phyloP scores from a whole-genome alignment of 495 filamentous ascomycete genomes.

The Penicillium cosmopolitanum region DNA sequence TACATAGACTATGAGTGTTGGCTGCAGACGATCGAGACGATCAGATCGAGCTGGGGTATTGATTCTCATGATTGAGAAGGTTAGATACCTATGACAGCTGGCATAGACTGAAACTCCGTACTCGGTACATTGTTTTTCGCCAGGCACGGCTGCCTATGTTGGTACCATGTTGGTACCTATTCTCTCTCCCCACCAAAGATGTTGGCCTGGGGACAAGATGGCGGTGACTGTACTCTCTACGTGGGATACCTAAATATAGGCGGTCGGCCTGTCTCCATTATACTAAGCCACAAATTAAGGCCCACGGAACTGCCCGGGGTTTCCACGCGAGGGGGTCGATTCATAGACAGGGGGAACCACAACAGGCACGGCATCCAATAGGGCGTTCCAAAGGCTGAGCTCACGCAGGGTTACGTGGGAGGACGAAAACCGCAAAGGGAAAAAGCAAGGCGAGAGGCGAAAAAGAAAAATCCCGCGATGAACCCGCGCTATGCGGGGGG shows the following conservation, averaged over 20 bases:
- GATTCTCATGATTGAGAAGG: neutral
- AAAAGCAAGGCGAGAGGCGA: slow-evolving; percentile 6
- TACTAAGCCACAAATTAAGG: slow-evolving; percentile 18
- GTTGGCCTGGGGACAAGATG: slow-evolving; percentile 2
- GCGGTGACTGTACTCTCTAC: slow-evolving; percentile 2
- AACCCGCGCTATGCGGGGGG: slow-evolving; percentile 5
- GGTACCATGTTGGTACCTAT: neutral
- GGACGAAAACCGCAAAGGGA: slow-evolving; percentile 5
- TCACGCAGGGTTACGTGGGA: slow-evolving; percentile 5
- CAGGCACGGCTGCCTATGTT: neutral
- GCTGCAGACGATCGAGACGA: slow-evolving; percentile 2
- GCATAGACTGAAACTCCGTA: neutral
- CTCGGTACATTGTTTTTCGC: neutral
- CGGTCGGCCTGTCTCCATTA: neutral
- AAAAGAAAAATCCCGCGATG: neutral
- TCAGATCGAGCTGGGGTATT: neutral
- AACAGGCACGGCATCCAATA: neutral
- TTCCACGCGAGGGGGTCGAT: slow-evolving; percentile 7
- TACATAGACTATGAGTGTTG: slow-evolving; percentile 1
- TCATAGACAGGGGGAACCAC: neutral
- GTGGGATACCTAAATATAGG: slow-evolving; percentile 14
- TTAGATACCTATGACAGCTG: neutral
- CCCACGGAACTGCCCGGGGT: slow-evolving; percentile 15
- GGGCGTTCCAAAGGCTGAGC: slow-evolving; percentile 3
- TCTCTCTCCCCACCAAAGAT: neutral